These are phyloP conservation scores for Neltuma alba DNA, from an alignment of 306 rosid genomes.

Conservation along the genomic window DNA sequence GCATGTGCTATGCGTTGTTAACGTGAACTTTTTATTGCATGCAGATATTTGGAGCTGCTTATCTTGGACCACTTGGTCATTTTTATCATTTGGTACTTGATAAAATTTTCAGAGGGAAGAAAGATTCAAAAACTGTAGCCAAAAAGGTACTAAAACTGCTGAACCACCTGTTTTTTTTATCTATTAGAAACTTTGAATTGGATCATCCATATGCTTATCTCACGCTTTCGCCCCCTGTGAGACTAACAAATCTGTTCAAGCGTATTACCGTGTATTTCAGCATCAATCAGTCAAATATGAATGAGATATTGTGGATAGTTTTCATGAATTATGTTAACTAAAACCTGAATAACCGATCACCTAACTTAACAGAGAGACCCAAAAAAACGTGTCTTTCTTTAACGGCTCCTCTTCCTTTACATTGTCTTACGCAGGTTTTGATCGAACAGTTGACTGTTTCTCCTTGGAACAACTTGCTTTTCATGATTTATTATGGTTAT, in stretches of 20 bases:
- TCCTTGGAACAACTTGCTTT: conserved; percentile 86
- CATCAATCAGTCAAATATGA: neutral
- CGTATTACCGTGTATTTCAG: neutral
- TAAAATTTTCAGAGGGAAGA: conserved; percentile 90
- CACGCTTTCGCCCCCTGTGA: neutral
- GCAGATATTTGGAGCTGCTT: conserved; percentile 90
- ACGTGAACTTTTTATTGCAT: conserved; percentile 20
- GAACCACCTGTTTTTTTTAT: conserved; percentile 26
- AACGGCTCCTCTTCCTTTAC: neutral
- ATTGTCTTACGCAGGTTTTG: conserved; percentile 61
- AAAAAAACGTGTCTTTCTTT: neutral
- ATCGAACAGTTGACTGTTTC: conserved; percentile 85
- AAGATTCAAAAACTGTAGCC: conserved; percentile 82
- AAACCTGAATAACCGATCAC: conserved; percentile 3
- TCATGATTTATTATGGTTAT: conserved; percentile 87
- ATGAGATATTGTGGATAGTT: neutral
- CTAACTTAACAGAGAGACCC: neutral
- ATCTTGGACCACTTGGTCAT: conserved; percentile 96
- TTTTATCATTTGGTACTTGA: conserved; percentile 68
- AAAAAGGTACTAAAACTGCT: conserved; percentile 75
- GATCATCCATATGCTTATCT: conserved; percentile 25
- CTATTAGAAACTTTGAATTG: conserved; percentile 15
- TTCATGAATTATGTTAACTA: neutral
- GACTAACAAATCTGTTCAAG: neutral
- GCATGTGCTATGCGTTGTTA: conserved; percentile 5